Evolutionary conservation across 768 basidiomycete species (phyloP), one percentile per base, ranked within the genome.

Genomic region (Boletellus ananas): DNA sequence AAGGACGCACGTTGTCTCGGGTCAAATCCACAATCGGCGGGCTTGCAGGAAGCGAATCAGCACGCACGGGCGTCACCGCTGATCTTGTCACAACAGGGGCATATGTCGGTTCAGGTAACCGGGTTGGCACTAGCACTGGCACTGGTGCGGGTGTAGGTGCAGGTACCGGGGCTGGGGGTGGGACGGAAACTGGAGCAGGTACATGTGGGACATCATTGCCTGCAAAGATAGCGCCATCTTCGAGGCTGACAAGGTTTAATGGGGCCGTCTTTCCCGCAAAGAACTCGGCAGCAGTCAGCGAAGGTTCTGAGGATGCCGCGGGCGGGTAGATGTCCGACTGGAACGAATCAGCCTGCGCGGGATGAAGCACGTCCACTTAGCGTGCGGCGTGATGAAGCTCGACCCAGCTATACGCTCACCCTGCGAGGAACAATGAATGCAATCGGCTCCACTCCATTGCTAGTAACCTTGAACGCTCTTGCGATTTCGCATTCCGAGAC

Each of bases 311-410:
- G 5, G 92, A 90, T 0, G 84, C 84, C 1, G 93, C 95, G 9
- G 91, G 90, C 5, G 96, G 95, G 77, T 83, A 98, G 67, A 98
- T 95, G 68, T 97, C 95, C 13, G 92, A 85, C 69, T 98, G 95
- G 90, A 97, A 98, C 5, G 85, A 83, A 50, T 98, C 94, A 34
- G 94, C 80, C 90, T 93, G 65, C 4, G 18, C 34, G 7, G 34
- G 5, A 23, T 45, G 17, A 16, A 18, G 25, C 14, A 8, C n/a
- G 34, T 36, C 31, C 36, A 41, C 3, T 12, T 21, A 36, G 13
- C 27, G 8, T 20, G 29, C n/a, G 10, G 13, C 7, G 20, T 39
- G 39, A 20, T 3, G 20, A 39, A 16, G 13, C 16, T 9, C 18
- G 13, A 31, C 29, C 14, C 17, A 33, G 20, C 14, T 7, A 33